A percentile compares a stretch with the other conserved stretches of the same genome.
These are phyloP conservation scores for Lecanicillium sp. DNA, from an alignment of 2,329 filamentous ascomycete genomes.

Conservation along the genomic window DNA sequence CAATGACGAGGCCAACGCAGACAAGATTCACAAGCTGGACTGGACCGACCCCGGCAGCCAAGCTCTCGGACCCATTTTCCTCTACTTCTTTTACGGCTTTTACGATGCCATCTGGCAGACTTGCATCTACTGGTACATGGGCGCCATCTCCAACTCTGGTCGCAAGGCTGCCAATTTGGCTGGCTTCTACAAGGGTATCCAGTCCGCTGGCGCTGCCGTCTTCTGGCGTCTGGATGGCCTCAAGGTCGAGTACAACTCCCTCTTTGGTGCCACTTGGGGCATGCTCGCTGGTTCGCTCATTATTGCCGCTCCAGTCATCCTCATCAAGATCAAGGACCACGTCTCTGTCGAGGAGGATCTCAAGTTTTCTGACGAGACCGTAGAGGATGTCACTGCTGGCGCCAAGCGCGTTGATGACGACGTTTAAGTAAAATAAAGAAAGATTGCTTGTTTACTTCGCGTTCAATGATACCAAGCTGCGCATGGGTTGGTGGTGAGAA, in stretches of 20 bases:
- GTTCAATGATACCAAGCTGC: too few relatives aligned
- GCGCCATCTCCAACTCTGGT: constrained; percentile 82
- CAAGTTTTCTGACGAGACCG: constrained; percentile 74
- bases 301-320: constrained; percentile 70
- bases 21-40: constrained; percentile 27
- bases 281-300: constrained; percentile 66
- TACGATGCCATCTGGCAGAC: constrained; percentile 61
- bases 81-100: constrained; percentile 66
- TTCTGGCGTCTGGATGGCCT: constrained; percentile 62
- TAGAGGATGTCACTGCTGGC: constrained; percentile 52
- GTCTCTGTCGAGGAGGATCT: constrained; percentile 75
- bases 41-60: constrained; percentile 25
- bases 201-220: constrained; percentile 76
- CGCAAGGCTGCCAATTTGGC: constrained; percentile 88
- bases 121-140: constrained; percentile 68
- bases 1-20: constrained; percentile 35
- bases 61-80: constrained; percentile 54
- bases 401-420: constrained; percentile 1
- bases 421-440: too few relatives aligned
- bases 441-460: too few relatives aligned
- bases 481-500: too few relatives aligned
- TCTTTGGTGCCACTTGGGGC: constrained; percentile 68
- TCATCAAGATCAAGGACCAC: constrained; percentile 72
- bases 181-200: constrained; percentile 78
- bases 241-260: constrained; percentile 55